Base-by-base conservation (phyloP, 176 grass and related monocot species). In the Miscanthus lutarioriparius region DNA sequence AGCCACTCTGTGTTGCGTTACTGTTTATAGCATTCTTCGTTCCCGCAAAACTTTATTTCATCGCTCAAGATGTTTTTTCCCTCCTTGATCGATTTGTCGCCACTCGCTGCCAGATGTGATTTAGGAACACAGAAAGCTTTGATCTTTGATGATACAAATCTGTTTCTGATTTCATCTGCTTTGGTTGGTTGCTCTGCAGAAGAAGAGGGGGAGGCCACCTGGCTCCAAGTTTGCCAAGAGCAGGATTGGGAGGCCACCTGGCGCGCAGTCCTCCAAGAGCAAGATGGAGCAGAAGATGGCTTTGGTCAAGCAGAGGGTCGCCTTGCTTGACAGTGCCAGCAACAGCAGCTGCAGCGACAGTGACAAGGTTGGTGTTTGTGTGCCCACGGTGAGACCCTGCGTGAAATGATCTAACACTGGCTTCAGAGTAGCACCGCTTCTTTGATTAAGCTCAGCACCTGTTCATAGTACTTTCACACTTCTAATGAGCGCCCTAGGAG, bases 241-340 rank as follows among this genome's bases (percentile, higher is more conserved):
- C 78, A 81, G 72, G 65, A 89, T 89, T 23, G 72, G 78, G 66
- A 82, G n/a, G 23, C 56, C 81, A 36, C 43, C 75, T 20, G 58
- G 44, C 64, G 44, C 58, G 25, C 43, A 79, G 26, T 67, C 72
- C 3, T 4, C 7, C 17, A 27, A 70, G 54, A 82, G 15, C 72
- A 82, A 82, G 79, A 90, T 90, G 83, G 83, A 90, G 35, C 78
- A 86, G 56, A 90, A 90, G 78, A 66, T 72, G 35, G 78, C 40
- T 0, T 36, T 90, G 67, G 88, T 90, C 13, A 63, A 53, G 7
- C 53, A 86, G 47, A 82, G 88, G 79, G 23, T 90, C 1, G 54
- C 56, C 33, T 78, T 86, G 58, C 78, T 90, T 22, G 83, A 86
- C 73, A 58, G 58, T 51, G 2, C n/a, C 26, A 30, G 49, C 32